Base-by-base conservation (phyloP, 2,329 filamentous ascomycete genomes). In the Laburnicola sp. region DNA sequence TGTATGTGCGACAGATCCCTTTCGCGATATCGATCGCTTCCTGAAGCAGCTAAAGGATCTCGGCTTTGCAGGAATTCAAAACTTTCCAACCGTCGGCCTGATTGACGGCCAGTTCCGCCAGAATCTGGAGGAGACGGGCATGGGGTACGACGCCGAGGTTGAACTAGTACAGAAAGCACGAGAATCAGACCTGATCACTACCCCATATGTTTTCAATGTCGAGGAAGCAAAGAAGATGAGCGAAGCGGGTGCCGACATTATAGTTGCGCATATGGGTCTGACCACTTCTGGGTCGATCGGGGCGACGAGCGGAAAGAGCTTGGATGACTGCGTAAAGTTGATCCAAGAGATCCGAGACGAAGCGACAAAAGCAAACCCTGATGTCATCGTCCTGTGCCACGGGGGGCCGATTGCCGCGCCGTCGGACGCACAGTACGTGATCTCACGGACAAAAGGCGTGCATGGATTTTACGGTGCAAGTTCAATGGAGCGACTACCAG, bases 391-490 rank as follows among this genome's bases (percentile, higher is more conserved):
- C 16, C 65, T 89, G n/a, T 88, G 86, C 54, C 86, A 89, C 64
- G 86, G 86, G 0, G 86, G 86, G 0, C 86, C 86, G 0, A 86
- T 89, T 56, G 84, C 85, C 3, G 77, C 77, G 45, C 83, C 84
- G 0, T 73, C 82, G 40, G 85, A 89, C 66, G 86, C 86, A 0
- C 74, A 80, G 56, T 87, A 83, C 64, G 80, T 89, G 7, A 74
- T 89, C 27, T 75, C 75, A 22, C 73, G 80, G 57, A 86, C 83
- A 0, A 79, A 76, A 34, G 86, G 85, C 0, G 74, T 88, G n/a
- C 85, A 88, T 71, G 86, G 86, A 0, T 89, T 89, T 68, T 88
- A 84, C 60, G 86, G 86, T 0, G 86, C 86, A 8, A 87, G 84
- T 54, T 84, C 82, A 47, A 86, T 89, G 82, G 86, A 89, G 70